phyloP scores from a whole-genome alignment of 169 alveolate genomes.

The Hepatocystis sp. region DNA sequence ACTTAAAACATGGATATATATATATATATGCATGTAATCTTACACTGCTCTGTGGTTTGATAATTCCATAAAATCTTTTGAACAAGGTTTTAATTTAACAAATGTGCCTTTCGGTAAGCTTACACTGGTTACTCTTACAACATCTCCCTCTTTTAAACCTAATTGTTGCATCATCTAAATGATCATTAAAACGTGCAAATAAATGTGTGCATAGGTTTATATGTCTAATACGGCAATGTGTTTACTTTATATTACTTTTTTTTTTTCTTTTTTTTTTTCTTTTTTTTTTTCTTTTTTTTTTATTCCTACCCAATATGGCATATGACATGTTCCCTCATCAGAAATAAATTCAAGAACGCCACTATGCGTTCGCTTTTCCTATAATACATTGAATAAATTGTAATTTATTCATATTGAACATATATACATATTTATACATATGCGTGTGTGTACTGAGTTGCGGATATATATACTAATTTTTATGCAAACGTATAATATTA shows the following conservation, averaged over 20 bases:
- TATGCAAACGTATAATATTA: no score
- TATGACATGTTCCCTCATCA: conserved; percentile 94
- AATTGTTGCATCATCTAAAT: conserved; percentile 94
- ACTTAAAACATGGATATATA: conserved; percentile 1
- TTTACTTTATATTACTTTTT: background rate
- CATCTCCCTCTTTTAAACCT: conserved; percentile 91
- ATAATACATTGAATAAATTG: background rate
- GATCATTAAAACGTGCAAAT: conserved; percentile 3
- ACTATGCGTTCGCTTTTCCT: conserved; percentile 89
- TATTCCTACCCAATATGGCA: conserved; percentile 93
- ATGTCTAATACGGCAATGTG: background rate
- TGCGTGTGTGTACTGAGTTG: no score
- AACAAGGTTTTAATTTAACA: conserved; percentile 93
- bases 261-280: background rate
- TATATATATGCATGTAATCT: conserved; percentile 9
- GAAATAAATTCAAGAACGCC: conserved; percentile 96
- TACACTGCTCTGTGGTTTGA: conserved; percentile 96
- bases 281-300: background rate
- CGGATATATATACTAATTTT: no score
- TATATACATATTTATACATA: no score
- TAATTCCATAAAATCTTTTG: conserved; percentile 93
- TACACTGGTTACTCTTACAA: conserved; percentile 89
- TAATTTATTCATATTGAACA: no score
- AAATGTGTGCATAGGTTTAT: background rate
- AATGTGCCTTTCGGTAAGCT: conserved; percentile 92